Evolutionary conservation across 2,329 filamentous ascomycete genomes (phyloP).

Genomic region (Aspergillus terreus): DNA sequence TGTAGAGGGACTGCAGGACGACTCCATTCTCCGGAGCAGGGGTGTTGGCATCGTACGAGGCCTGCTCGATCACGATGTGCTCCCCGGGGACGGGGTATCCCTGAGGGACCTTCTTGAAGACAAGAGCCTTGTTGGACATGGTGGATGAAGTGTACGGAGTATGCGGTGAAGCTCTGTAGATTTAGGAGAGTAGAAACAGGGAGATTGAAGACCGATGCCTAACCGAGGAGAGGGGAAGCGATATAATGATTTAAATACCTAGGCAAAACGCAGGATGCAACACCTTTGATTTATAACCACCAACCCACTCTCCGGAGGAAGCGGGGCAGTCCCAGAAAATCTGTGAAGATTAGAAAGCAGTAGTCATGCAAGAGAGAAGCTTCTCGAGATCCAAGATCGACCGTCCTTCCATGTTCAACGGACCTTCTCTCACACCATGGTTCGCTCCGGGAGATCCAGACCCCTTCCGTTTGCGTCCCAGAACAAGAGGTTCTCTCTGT

Average conservation of each 20-base stretch:
- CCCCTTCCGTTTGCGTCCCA: too few species aligned
- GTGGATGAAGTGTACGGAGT: slow-evolving; percentile 9
- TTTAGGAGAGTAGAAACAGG: background rate
- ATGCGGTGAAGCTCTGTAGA: background rate
- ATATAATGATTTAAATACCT: background rate
- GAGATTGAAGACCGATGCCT: background rate
- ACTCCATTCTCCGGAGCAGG: slow-evolving; percentile 63
- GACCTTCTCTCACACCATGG: too few species aligned
- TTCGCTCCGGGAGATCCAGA: too few species aligned
- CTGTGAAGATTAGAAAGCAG: slow-evolving; percentile 21
- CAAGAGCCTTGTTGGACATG: slow-evolving; percentile 58
- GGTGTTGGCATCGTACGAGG: slow-evolving; percentile 59
- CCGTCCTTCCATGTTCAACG: background rate
- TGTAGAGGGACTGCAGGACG: slow-evolving; percentile 65
- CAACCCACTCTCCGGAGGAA: background rate
- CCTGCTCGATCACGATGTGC: slow-evolving; percentile 64
- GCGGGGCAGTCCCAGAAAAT: slow-evolving; percentile 18
- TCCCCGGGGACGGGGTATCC: slow-evolving; percentile 67
- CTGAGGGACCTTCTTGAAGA: slow-evolving; percentile 67
- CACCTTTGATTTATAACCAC: background rate
- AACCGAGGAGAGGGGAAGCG: background rate
- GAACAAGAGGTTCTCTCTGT: too few species aligned
- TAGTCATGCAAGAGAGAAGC: slow-evolving; percentile 19
- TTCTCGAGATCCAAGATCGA: slow-evolving; percentile 19
- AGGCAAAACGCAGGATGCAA: background rate